Conservation (phyloP, 257 asterid genomes). For the Vinca minor region DNA sequence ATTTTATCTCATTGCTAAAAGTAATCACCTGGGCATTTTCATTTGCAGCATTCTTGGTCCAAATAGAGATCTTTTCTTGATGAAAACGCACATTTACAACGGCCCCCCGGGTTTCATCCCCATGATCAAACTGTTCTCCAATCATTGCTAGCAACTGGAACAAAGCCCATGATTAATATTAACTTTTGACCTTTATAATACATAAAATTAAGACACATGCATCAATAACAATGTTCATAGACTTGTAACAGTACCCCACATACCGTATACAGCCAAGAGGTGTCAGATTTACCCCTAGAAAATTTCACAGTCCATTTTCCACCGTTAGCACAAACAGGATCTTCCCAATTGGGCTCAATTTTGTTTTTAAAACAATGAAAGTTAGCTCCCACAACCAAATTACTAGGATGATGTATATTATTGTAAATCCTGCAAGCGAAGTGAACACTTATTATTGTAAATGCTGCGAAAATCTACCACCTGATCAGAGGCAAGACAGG, state of each 20-base stretch:
- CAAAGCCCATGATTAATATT: constrained; percentile 8
- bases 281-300: constrained; percentile 61
- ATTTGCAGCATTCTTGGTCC: constrained; percentile 94
- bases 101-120: constrained; percentile 98
- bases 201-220: constrained; percentile 6
- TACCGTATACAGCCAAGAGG: constrained; percentile 84
- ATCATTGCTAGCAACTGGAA: constrained; percentile 76
- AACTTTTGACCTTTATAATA: not conserved
- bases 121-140: constrained; percentile 92
- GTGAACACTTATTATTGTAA: not conserved
- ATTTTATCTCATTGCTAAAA: not conserved
- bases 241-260: constrained; percentile 12
- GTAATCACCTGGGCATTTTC: constrained; percentile 85
- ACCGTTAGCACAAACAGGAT: constrained; percentile 87
- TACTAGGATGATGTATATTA: constrained; percentile 75
- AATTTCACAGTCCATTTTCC: constrained; percentile 75
- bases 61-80: constrained; percentile 78
- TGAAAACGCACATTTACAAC: constrained; percentile 66
- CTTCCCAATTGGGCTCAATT: constrained; percentile 92
- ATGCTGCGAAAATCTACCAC: not conserved
- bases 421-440: constrained; percentile 62
- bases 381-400: constrained; percentile 58
- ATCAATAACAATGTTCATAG: not conserved
- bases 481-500: not conserved
- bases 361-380: constrained; percentile 77